Evolutionary conservation across 441 rosid species (phyloP), one percentile per base, ranked within the genome.

Genomic region (Pelargonium citronellum): DNA sequence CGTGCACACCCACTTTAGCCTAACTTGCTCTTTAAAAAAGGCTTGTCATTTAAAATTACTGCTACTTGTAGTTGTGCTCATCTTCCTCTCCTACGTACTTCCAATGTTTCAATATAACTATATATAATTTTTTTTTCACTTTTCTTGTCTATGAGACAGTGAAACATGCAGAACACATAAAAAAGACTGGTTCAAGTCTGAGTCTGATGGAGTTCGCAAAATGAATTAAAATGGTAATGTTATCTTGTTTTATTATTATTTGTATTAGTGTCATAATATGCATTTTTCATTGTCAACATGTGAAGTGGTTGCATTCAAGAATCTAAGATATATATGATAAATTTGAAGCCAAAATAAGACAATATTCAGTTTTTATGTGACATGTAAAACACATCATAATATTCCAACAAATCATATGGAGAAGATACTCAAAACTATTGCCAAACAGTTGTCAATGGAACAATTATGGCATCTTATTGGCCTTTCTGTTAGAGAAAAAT

Each of bases 1-100:
- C 92, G 90, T 92, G 95, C 80, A 81, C 89, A 83, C 90, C 84
- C 82, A 81, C 67, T 82, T 82, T 88, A 79, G 85, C 83, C 89
- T 19, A 47, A 65, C 68, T 57, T 74, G 68, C 81, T 72, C 73
- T 65, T 57, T 66, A 41, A 27, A 73, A 41, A 55, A 55, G 62
- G 62, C 12, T 20, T 65, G 37, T 15, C 67, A 47, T 69, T 72
- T 67, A 41, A 74, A 73, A 58, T 73, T 34, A 55, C 72, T 24
- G 41, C 65, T 61, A 24, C 16, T 61, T 61, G 65, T 67, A 51
- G 58, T 74, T 71, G 68, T 51, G 51, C 39, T 58, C 49, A 46
- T 17, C 67, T 71, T 69, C 69, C 30, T 75, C 73, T 67, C 2
- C 80, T n/a, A n/a, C n/a, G n/a, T 44, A 65, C 15, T 77, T 72